Evolutionary conservation across 78 protist genomes (phyloP), one percentile per base, ranked within the genome.

Genomic region (Andalucia godoyi): DNA sequence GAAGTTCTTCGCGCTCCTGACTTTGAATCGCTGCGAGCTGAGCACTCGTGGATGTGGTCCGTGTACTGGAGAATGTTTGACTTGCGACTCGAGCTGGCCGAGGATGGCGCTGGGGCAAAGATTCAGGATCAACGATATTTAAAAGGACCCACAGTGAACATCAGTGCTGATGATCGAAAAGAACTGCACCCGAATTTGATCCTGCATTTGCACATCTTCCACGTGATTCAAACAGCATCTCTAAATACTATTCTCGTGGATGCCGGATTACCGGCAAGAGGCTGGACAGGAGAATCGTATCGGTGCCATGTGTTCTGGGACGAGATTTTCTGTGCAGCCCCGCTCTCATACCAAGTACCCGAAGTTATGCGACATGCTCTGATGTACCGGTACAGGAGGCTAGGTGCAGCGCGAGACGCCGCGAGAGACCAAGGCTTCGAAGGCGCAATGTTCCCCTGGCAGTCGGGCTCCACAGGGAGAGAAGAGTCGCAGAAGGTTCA

Each of bases 361-460:
- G 10, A 41, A 58, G 30, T 9, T 58, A 8, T 58, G 64, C 39
- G 10, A 12, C 13, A 41, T 21, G 27, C 64, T 17, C 10, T 58
- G 10, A 13, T 18, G 12, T 58, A 58, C 64, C 41, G 64, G 10
- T 17, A 10, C 45, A 40, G n/a, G 17, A 10, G 64, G 45, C 10
- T 58, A 6, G 8, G n/a, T 7, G 64, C 52, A 6, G 64, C 64
- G 8, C 41, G 64, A 21, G 64, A 36, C 10, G 64, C 7, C 8
- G 64, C 64, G 45, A 40, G n/a, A n/a, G 45, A 7, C 12, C 39
- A 21, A 6, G 64, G 39, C 25, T 17, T 17, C 45, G n/a, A 40
- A 9, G 64, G 64, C 27, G 64, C 64, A 21, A 58, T 58, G 64
- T 58, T 25, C 45, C 64, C 64, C 9, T 58, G 64, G 64, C 64